Conservation (phyloP, 2,329 filamentous ascomycete genomes). For the Fusarium caatingaense region DNA sequence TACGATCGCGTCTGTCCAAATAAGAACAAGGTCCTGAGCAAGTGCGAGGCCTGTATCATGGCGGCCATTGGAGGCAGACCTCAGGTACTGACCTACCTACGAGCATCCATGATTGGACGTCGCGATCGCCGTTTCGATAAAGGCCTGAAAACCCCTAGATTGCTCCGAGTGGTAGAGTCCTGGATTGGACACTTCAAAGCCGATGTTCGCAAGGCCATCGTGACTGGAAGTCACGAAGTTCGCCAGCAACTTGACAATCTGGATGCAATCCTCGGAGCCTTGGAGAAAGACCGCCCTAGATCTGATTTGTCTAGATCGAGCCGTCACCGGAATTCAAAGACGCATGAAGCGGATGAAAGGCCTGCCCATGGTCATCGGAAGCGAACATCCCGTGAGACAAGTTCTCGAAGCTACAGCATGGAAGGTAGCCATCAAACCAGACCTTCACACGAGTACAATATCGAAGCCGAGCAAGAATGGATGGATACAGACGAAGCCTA, state of each 20-base stretch:
- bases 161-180: conserved; percentile 56
- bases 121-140: conserved; percentile 31
- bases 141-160: conserved; percentile 46
- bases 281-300: conserved; percentile 1
- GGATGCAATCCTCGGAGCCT: background rate
- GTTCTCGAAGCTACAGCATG: background rate
- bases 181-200: conserved; percentile 55
- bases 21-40: conserved; percentile 46
- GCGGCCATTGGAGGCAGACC: conserved; percentile 59
- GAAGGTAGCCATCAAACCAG: background rate
- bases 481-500: conserved; percentile 1
- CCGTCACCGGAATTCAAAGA: background rate
- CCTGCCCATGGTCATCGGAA: background rate
- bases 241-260: conserved; percentile 17
- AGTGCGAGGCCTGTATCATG: conserved; percentile 66
- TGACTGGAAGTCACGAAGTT: conserved; percentile 25
- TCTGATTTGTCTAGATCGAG: background rate
- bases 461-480: background rate
- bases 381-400: background rate
- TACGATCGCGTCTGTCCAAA: conserved; percentile 43
- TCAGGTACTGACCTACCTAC: conserved; percentile 58
- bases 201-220: conserved; percentile 15
- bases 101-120: conserved; percentile 57
- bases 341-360: background rate
- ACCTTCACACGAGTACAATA: background rate